phyloP scores from a whole-genome alignment of 768 basidiomycete species.

The Pleurotus platypus region DNA sequence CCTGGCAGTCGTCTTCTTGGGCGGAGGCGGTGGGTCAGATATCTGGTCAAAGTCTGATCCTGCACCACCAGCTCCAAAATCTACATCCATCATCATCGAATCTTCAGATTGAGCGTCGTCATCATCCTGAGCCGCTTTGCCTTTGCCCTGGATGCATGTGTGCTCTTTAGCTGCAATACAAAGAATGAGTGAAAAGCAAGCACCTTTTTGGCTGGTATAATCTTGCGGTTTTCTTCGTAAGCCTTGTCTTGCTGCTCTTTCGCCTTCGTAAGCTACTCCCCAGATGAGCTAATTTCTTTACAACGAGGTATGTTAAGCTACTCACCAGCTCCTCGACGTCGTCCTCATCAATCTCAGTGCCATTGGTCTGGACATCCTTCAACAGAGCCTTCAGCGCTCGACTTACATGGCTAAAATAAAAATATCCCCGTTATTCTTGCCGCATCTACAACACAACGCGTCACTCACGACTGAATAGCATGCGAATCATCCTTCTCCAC shows the following conservation, averaged over 20 bases:
- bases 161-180: neutral
- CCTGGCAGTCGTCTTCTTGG: slow-evolving; percentile 39
- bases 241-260: slow-evolving; percentile 67
- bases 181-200: neutral
- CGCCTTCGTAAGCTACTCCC: slow-evolving; percentile 58
- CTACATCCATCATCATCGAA: slow-evolving; percentile 79
- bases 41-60: slow-evolving; percentile 55
- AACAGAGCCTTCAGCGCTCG: slow-evolving; percentile 57
- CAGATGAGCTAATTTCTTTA: neutral
- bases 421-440: slow-evolving; percentile 1
- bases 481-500: slow-evolving; percentile 97
- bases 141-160: slow-evolving; percentile 39
- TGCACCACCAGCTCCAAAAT: slow-evolving; percentile 33
- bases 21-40: slow-evolving; percentile 40
- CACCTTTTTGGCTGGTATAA: slow-evolving; percentile 42
- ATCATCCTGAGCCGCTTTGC: slow-evolving; percentile 35
- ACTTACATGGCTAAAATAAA: slow-evolving; percentile 55
- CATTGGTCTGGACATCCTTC: slow-evolving; percentile 66
- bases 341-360: slow-evolving; percentile 66
- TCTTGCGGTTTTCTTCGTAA: slow-evolving; percentile 42
- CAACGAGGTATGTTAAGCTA: slow-evolving; percentile 2
- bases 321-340: slow-evolving; percentile 71
- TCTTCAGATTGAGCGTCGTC: slow-evolving; percentile 59
- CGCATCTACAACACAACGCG: neutral
- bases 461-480: slow-evolving; percentile 79